Percentiles rank a stretch among this genome's conserved stretches.
These are phyloP conservation scores for Phalaenopsis equestris DNA, from an alignment of 106 monocot species.

Conservation along the genomic window DNA sequence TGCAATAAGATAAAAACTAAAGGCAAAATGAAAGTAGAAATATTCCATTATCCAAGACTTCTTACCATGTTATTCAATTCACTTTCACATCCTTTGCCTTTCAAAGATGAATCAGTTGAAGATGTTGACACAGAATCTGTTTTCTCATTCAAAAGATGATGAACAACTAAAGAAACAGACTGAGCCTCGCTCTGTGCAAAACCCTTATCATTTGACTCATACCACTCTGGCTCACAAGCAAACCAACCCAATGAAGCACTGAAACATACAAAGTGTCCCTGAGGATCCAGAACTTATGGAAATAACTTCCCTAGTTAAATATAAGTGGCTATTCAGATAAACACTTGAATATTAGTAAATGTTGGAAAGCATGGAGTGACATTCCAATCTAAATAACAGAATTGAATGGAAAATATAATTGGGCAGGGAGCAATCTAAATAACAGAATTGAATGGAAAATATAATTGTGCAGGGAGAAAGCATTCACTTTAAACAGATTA, in stretches of 20 bases:
- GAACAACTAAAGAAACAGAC: constrained; percentile 79
- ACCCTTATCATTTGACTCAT: constrained; percentile 71
- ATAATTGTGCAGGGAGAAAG: background rate
- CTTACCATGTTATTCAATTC: constrained; percentile 50
- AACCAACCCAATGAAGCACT: constrained; percentile 96
- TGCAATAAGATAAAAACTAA: background rate
- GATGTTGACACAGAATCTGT: constrained; percentile 22
- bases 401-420: background rate
- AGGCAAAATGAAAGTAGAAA: background rate
- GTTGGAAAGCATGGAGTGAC: background rate
- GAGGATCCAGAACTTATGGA: background rate
- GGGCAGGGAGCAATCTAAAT: background rate
- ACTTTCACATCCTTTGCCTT: constrained; percentile 38
- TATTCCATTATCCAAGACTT: background rate
- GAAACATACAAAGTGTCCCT: constrained; percentile 11
- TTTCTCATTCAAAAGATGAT: constrained; percentile 61
- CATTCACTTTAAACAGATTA: background rate
- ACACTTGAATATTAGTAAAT: constrained; percentile 1
- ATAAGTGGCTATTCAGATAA: background rate
- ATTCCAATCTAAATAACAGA: background rate
- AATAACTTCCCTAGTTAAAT: background rate
- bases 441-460: background rate
- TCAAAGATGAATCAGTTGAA: constrained; percentile 43
- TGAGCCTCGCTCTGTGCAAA: constrained; percentile 95
- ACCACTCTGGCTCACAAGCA: constrained; percentile 85